Percentiles rank a stretch among this genome's conserved stretches.
Evolutionary conservation across 2,329 filamentous ascomycete genomes (phyloP).

Genomic region (Didymella pinodella): DNA sequence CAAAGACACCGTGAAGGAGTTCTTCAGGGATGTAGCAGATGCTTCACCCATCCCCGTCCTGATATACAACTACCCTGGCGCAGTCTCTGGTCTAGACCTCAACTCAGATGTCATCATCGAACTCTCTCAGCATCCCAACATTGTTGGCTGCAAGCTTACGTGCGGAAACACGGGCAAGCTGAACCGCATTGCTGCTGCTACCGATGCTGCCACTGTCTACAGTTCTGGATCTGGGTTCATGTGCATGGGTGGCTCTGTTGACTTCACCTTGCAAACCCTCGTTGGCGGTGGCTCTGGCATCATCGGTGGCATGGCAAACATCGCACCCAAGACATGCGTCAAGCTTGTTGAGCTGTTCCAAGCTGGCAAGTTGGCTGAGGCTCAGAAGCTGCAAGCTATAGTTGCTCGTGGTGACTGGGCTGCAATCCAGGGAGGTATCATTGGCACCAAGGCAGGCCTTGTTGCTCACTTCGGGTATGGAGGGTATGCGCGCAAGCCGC

Average conservation of each 20-base stretch:
- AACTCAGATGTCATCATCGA: constrained; percentile 68
- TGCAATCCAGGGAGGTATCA: constrained; percentile 72
- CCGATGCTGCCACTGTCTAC: constrained; percentile 49
- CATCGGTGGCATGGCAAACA: constrained; percentile 75
- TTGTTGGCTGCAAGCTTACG: constrained; percentile 73
- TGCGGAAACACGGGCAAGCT: constrained; percentile 76
- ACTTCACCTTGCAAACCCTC: constrained; percentile 76
- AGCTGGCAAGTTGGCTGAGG: constrained; percentile 66
- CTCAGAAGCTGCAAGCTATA: constrained; percentile 69
- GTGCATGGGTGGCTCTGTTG: constrained; percentile 75
- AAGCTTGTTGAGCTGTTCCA: constrained; percentile 67
- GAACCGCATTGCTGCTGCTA: constrained; percentile 65
- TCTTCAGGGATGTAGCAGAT: constrained; percentile 71
- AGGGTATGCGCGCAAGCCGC: constrained; percentile 65
- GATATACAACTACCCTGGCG: constrained; percentile 75
- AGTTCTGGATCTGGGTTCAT: constrained; percentile 65
- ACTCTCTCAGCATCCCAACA: constrained; percentile 69
- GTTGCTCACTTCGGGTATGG: constrained; percentile 71
- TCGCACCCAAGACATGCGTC: constrained; percentile 72
- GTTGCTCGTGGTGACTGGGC: constrained; percentile 74
- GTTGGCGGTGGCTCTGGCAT: constrained; percentile 75
- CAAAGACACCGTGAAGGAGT: constrained; percentile 65
- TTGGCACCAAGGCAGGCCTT: constrained; percentile 72
- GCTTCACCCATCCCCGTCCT: constrained; percentile 70
- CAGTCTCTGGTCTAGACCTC: constrained; percentile 69